Evolutionary conservation across 75 land plant species (phyloP).

Genomic region (Azolla pinnata): DNA sequence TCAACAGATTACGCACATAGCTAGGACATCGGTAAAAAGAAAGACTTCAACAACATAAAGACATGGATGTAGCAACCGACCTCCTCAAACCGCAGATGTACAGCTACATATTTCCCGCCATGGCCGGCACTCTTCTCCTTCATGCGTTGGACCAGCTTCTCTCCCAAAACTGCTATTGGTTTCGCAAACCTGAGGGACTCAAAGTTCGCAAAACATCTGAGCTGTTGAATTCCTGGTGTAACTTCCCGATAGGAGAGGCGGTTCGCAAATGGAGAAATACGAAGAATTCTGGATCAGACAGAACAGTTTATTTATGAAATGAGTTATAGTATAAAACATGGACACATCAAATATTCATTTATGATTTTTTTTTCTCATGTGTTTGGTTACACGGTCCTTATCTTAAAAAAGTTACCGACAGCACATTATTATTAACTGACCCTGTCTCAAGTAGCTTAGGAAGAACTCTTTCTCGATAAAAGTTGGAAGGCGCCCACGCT

Average conservation of each 20-base stretch:
- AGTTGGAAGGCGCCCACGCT: slow-evolving; percentile 65
- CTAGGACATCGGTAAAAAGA: no score
- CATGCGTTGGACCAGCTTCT: slow-evolving; percentile 71
- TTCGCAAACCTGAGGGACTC: slow-evolving; percentile 75
- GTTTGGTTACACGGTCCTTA: no score
- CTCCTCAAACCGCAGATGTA: slow-evolving; percentile 99
- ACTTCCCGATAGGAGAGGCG: slow-evolving; percentile 68
- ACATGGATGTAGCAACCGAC: slow-evolving; percentile 17
- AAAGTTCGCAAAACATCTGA: slow-evolving; percentile 93
- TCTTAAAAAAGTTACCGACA: no score
- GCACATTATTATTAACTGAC: no score
- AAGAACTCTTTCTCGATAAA: slow-evolving; percentile 64
- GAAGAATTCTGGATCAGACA: slow-evolving; percentile 72
- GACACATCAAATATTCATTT: no score
- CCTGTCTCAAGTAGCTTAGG: slow-evolving; percentile 67
- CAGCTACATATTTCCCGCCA: slow-evolving; percentile 84
- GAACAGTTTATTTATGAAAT: no score
- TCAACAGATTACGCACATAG: no score
- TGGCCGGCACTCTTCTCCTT: slow-evolving; percentile 46
- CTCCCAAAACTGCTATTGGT: slow-evolving; percentile 51
- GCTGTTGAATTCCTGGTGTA: slow-evolving; percentile 63
- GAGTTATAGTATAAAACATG: no score
- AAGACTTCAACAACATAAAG: slow-evolving; percentile 1
- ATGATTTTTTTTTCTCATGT: no score
- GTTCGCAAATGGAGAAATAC: slow-evolving; percentile 97